Base-by-base conservation (phyloP, 2,329 filamentous ascomycete genomes). In the Bipolaris zeicola region DNA sequence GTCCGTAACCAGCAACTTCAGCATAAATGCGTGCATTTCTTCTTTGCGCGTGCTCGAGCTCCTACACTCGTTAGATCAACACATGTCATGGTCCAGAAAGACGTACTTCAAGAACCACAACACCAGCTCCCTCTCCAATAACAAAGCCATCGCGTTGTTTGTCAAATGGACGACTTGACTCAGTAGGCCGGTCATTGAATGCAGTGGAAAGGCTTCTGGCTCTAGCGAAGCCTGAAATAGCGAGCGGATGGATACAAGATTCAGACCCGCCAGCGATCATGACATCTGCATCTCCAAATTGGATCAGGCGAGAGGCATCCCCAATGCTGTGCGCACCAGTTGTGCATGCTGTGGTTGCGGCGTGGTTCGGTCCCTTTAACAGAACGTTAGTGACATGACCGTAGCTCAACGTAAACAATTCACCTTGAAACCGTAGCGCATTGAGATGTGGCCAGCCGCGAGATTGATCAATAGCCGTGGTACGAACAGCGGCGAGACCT, bases 221-320 rank as follows among this genome's bases (percentile, higher is more conserved):
- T 60, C 92, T 85, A 22, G 92, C 89, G 70, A 99, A 99, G 6
- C 94, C 95, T 6, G 93, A 91, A 65, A 98, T 89, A 1, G 94
- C 91, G 41, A 99, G 82, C 8, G 95, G 95, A 72, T 99, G 94
- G 53, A 99, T 94, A 74, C 95, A 99, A 0, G 94, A 92, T 77
- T 99, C 95, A 7, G 94, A 87, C 26, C 94, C 94, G 39, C 95
- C 95, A n/a, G 95, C 92, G 7, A 99, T 79, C 92, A 99, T 98
- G 52, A 98, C 89, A 74, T 96, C 85, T 43, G 94, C 94, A 73
- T 98, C 94, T 6, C 92, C 93, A 70, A 88, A 88, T n/a, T 89
- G 86, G 60, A 99, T 94, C 73, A 97, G 91, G 16, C 94, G 87
- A n/a, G 90, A 88, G 5, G 95, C 95, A 74, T 99, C 95, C 16